Evolutionary conservation across 192 early-diverging fungal species (phyloP).

Genomic region (Spinellus fusiger): DNA sequence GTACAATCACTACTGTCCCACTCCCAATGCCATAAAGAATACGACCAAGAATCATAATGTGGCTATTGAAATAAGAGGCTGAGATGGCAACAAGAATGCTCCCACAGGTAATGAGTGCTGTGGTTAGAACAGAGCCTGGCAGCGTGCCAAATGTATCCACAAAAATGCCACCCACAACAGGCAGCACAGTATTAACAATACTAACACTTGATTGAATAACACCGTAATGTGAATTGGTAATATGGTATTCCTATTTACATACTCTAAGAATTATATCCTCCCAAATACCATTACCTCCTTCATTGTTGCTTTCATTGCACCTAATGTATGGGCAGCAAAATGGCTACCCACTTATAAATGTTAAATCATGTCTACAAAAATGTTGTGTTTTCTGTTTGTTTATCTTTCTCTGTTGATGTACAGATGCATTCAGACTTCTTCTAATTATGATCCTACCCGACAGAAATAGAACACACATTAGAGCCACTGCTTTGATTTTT

Average conservation of each 20-base stretch:
- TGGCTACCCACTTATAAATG: conserved; percentile 57
- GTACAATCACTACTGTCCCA: conserved; percentile 71
- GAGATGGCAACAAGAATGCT: conserved; percentile 45
- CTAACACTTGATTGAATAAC: conserved; percentile 60
- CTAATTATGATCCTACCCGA: conserved; percentile 37
- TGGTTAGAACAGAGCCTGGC: conserved; percentile 47
- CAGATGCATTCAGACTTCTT: neutral
- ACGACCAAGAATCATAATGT: conserved; percentile 49
- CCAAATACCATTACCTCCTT: conserved; percentile 52
- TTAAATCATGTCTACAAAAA: neutral
- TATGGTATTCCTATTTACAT: conserved; percentile 47
- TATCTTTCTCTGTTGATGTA: neutral
- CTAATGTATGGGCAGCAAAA: conserved; percentile 67
- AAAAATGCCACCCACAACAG: conserved; percentile 47
- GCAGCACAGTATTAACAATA: conserved; percentile 53
- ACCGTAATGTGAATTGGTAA: conserved; percentile 59
- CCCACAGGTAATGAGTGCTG: conserved; percentile 50
- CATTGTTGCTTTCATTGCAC: conserved; percentile 68
- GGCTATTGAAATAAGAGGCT: conserved; percentile 34
- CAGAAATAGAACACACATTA: conserved; percentile 52
- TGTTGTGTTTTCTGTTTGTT: no score
- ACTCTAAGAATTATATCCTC: neutral
- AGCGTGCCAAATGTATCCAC: conserved; percentile 56
- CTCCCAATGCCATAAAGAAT: conserved; percentile 63
- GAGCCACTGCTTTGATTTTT: conserved; percentile 51